Evolutionary conservation across 495 filamentous ascomycete genomes (phyloP).

Genomic region (Massariosphaeria phaeospora): DNA sequence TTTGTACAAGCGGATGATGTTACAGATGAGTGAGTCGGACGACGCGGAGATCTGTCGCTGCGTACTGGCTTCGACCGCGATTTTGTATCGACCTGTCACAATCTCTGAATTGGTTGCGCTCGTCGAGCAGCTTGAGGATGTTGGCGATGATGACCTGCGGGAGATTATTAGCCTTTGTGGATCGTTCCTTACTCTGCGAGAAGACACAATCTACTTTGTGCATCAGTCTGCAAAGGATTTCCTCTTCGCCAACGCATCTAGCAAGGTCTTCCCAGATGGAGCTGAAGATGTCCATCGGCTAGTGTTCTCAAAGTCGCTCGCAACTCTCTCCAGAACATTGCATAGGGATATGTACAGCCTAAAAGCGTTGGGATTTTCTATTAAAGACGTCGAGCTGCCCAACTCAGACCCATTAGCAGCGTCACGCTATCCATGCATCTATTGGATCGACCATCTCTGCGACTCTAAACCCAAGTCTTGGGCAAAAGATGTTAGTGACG

Average conservation of each 20-base stretch:
- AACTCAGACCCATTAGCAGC: conserved; percentile 11
- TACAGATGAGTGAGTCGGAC: neutral
- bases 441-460: conserved; percentile 19
- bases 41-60: conserved; percentile 5
- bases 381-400: conserved; percentile 9
- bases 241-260: conserved; percentile 3
- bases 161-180: conserved; percentile 5
- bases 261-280: conserved; percentile 24
- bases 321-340: conserved; percentile 36
- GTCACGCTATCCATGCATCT: conserved; percentile 15
- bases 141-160: neutral
- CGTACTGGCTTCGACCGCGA: neutral
- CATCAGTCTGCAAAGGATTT: conserved; percentile 16
- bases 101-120: neutral
- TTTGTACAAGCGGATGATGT: conserved; percentile 12
- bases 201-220: conserved; percentile 9
- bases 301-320: conserved; percentile 34
- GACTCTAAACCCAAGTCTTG: conserved; percentile 3
- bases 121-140: neutral
- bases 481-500: neutral
- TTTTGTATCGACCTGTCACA: conserved; percentile 1
- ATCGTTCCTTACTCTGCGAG: conserved; percentile 5
- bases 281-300: conserved; percentile 18
- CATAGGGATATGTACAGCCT: conserved; percentile 35
- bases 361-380: conserved; percentile 2